A percentile compares a stretch with the other conserved stretches of the same genome.
Evolutionary conservation across 441 rosid species (phyloP).

Genomic region (Gossypium davidsonii): DNA sequence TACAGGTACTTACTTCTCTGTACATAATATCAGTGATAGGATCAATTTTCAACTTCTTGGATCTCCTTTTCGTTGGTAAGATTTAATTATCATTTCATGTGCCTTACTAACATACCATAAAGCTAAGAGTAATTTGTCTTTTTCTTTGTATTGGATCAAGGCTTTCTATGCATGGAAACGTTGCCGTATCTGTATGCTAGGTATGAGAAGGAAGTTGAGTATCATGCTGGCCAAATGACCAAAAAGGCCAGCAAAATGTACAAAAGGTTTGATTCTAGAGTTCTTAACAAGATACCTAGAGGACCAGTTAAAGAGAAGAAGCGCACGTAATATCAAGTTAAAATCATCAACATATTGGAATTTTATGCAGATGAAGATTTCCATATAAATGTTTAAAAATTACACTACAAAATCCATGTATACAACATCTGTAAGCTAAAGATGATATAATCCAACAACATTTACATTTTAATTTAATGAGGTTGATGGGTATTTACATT

Average conservation of each 20-base stretch:
- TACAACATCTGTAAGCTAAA: background rate
- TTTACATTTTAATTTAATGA: background rate
- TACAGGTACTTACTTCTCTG: slow-evolving; percentile 48
- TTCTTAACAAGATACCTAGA: slow-evolving; percentile 81
- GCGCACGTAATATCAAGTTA: slow-evolving; percentile 7
- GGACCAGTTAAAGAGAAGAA: slow-evolving; percentile 54
- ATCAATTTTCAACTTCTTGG: slow-evolving; percentile 52
- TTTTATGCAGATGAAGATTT: background rate
- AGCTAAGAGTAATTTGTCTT: background rate
- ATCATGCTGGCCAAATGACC: slow-evolving; percentile 24
- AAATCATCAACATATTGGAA: background rate
- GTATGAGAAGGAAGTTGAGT: slow-evolving; percentile 61
- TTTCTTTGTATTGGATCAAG: slow-evolving; percentile 20
- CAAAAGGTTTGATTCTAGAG: slow-evolving; percentile 41
- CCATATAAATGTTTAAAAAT: background rate
- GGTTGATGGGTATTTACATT: too few relatives aligned
- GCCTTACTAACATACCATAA: background rate
- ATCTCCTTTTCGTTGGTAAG: slow-evolving; percentile 69
- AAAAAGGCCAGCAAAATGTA: slow-evolving; percentile 34
- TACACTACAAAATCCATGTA: background rate
- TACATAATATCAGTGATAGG: slow-evolving; percentile 66
- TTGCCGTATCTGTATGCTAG: slow-evolving; percentile 56
- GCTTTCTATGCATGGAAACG: slow-evolving; percentile 45
- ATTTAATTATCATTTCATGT: background rate
- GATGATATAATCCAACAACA: background rate